Percentiles rank a stretch among this genome's conserved stretches.
Evolutionary conservation across 2,329 filamentous ascomycete species (phyloP).

Genomic region (Monilinia polystroma): DNA sequence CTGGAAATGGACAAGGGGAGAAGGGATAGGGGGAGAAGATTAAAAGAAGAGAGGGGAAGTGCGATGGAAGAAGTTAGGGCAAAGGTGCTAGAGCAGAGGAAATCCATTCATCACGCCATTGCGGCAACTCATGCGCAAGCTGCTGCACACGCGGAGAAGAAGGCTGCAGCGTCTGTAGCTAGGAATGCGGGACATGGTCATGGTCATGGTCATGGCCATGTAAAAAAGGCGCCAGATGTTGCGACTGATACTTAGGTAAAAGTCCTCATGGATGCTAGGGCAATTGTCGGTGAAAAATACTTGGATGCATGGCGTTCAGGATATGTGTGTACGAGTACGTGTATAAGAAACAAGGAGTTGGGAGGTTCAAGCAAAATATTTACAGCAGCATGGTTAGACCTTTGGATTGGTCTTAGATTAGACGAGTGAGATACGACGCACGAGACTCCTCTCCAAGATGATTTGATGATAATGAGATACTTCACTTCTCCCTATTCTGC

Average conservation of each 20-base stretch:
- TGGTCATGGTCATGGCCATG: background rate
- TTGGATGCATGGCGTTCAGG: background rate
- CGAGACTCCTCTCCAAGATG: constrained; percentile 6
- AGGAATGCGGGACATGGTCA: background rate
- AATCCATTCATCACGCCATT: background rate
- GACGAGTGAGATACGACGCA: background rate
- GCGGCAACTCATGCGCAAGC: background rate
- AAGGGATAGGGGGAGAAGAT: constrained; percentile 30
- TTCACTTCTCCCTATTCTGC: background rate
- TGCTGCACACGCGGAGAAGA: background rate
- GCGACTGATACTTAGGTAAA: background rate
- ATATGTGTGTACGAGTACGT: constrained; percentile 15
- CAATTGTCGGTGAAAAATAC: background rate
- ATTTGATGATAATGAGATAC: constrained; percentile 9
- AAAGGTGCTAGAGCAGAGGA: constrained; percentile 17
- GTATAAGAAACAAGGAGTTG: background rate
- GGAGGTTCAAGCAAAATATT: constrained; percentile 1
- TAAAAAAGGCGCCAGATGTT: background rate
- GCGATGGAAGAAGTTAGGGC: constrained; percentile 28
- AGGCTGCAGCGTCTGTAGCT: background rate
- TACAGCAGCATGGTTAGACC: background rate
- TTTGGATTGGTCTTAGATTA: background rate
- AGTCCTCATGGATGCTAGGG: background rate
- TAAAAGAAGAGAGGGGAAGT: constrained; percentile 33
- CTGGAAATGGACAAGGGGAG: constrained; percentile 35